These are phyloP conservation scores for Agastache rugosa DNA, from an alignment of 257 asterid species.

Conservation along the genomic window DNA sequence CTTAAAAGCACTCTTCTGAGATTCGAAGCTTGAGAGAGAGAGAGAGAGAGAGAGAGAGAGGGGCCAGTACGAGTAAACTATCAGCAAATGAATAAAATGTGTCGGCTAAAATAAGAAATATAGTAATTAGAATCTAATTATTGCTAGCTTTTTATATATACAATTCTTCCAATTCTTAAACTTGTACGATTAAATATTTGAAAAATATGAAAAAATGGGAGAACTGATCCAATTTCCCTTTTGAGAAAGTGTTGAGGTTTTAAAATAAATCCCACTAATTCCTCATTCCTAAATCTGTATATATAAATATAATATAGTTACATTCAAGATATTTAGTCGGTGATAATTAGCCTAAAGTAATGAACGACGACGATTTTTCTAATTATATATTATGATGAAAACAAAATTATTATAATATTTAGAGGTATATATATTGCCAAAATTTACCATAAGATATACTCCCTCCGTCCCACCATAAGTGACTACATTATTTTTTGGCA, in stretches of 20 bases:
- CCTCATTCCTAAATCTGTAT: not conserved
- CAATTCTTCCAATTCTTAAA: not conserved
- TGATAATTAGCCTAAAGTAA: not conserved
- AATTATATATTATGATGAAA: too few relatives aligned
- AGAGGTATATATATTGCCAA: too few relatives aligned
- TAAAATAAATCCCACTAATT: not conserved
- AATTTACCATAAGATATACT: too few relatives aligned
- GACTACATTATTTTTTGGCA: too few relatives aligned
- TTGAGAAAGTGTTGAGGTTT: not conserved
- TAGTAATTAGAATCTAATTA: constrained; percentile 33
- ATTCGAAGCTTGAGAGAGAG: constrained; percentile 65
- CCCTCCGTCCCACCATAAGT: too few relatives aligned
- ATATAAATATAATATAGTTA: not conserved
- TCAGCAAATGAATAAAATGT: constrained; percentile 32
- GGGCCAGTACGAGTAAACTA: constrained; percentile 16
- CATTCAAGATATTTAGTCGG: not conserved
- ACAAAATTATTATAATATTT: too few relatives aligned
- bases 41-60: constrained; percentile 43
- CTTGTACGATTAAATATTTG: not conserved
- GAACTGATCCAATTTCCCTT: not conserved
- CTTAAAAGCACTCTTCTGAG: constrained; percentile 56
- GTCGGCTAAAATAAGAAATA: constrained; percentile 55
- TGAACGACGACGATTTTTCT: too few relatives aligned
- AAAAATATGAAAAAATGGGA: not conserved
- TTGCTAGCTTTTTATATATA: not conserved